A percentile compares a stretch with the other conserved stretches of the same genome.
Evolutionary conservation across 2,329 filamentous ascomycete genomes (phyloP).

Genomic region (Periglandula ipomoeae): DNA sequence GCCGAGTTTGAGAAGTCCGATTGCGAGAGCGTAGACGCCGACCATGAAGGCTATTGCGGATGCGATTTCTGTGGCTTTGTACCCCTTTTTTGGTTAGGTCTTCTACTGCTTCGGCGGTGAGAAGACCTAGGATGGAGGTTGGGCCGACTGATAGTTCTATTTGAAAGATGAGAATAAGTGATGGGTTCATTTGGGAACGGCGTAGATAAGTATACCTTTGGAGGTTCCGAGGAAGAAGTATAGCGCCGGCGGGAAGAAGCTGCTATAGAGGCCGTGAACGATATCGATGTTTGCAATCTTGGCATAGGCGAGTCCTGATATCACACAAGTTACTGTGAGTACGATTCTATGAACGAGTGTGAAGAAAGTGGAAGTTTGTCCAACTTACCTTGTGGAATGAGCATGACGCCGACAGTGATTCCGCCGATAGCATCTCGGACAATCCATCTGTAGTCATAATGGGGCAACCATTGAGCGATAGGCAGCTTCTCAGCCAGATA

Average conservation of each 20-base stretch:
- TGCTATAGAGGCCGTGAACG: conserved; percentile 50
- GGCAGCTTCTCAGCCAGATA: conserved; percentile 54
- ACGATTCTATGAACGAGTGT: no score
- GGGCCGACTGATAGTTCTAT: conserved; percentile 53
- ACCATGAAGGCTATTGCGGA: conserved; percentile 55
- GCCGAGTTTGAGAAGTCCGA: conserved; percentile 54
- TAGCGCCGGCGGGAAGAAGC: conserved; percentile 47
- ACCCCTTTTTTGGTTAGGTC: conserved; percentile 40
- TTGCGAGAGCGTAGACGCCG: conserved; percentile 47
- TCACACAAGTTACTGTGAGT: no score
- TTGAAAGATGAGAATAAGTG: neutral
- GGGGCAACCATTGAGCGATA: conserved; percentile 53
- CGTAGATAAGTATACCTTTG: conserved; percentile 34
- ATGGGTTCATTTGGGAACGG: neutral
- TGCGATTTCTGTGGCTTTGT: conserved; percentile 45
- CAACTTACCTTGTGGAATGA: conserved; percentile 42
- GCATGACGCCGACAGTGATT: conserved; percentile 48
- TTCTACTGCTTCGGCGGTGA: conserved; percentile 51
- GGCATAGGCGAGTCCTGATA: conserved; percentile 46
- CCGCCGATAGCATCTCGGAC: conserved; percentile 53
- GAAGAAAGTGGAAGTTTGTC: no score
- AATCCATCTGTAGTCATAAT: conserved; percentile 52
- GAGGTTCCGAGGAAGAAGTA: conserved; percentile 54
- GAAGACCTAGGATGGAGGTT: conserved; percentile 54
- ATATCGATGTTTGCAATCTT: conserved; percentile 53